phyloP scores from a whole-genome alignment of 495 filamentous ascomycete species.

The Viridothelium virens region DNA sequence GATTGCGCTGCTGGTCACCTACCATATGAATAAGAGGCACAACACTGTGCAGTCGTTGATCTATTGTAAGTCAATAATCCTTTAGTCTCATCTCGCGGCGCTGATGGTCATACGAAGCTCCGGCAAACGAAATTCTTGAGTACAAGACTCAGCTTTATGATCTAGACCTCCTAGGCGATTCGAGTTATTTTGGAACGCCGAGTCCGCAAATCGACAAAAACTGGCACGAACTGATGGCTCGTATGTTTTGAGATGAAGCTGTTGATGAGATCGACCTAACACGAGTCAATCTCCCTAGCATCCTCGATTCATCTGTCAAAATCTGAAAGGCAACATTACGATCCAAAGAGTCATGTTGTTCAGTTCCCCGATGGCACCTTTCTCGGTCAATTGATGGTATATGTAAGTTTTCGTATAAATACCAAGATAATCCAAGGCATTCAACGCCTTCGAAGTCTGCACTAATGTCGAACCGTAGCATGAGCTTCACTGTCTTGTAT shows the following conservation, averaged over 20 bases:
- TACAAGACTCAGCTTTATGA: slow-evolving; percentile 7
- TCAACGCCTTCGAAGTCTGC: not conserved
- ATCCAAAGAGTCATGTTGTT: slow-evolving; percentile 9
- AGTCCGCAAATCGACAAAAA: slow-evolving; percentile 11
- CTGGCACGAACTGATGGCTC: slow-evolving; percentile 11
- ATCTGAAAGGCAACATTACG: slow-evolving; percentile 11
- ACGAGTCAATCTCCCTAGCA: slow-evolving; percentile 9
- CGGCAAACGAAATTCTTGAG: slow-evolving; percentile 10
- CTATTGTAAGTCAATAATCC: slow-evolving; percentile 8
- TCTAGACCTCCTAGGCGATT: slow-evolving; percentile 1
- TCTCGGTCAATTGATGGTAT: slow-evolving; percentile 8
- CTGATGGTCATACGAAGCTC: slow-evolving; percentile 10
- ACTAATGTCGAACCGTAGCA: slow-evolving; percentile 4
- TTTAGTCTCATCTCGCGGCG: slow-evolving; percentile 7
- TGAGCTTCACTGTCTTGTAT: slow-evolving; percentile 10
- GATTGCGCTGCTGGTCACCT: slow-evolving; percentile 2
- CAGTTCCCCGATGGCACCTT: slow-evolving; percentile 7
- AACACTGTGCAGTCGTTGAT: slow-evolving; percentile 10
- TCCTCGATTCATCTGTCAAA: slow-evolving; percentile 10
- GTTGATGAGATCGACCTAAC: slow-evolving; percentile 2
- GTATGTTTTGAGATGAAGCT: slow-evolving; percentile 8
- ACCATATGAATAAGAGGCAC: slow-evolving; percentile 9
- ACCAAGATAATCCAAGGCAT: not conserved
- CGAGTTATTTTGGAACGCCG: slow-evolving; percentile 10
- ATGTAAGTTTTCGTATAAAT: not conserved